phyloP scores from a whole-genome alignment of 1,139 yeast genomes.

The Blastobotrys raffinosifermentans region DNA sequence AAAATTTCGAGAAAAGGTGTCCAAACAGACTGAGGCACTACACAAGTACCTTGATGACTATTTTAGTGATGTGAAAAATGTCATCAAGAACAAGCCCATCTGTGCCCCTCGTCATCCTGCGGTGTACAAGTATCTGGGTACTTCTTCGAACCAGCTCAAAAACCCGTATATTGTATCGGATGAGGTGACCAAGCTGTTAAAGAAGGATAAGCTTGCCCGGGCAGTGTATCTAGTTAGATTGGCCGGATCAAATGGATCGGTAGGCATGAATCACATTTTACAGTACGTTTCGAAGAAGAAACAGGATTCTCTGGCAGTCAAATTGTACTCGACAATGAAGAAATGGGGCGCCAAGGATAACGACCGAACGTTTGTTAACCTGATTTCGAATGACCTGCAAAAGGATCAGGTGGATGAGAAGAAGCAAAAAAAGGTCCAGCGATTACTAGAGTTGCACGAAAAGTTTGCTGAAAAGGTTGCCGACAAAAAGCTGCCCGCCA shows the following conservation, averaged over 20 bases:
- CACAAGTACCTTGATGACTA: constrained; percentile 13
- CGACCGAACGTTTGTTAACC: constrained; percentile 7
- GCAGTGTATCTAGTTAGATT: constrained; percentile 18
- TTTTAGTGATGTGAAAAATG: constrained; percentile 14
- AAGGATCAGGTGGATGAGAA: constrained; percentile 1
- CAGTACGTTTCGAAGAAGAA: constrained; percentile 10
- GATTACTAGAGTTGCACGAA: constrained; percentile 9
- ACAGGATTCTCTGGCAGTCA: constrained; percentile 8
- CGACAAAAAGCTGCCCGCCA: constrained; percentile 4
- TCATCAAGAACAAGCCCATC: constrained; percentile 15
- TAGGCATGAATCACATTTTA: constrained; percentile 21
- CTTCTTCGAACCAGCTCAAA: constrained; percentile 14
- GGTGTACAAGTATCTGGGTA: constrained; percentile 18
- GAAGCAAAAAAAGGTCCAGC: constrained; percentile 12
- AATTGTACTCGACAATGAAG: constrained; percentile 12
- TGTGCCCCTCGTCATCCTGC: constrained; percentile 18
- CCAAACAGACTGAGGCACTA: constrained; percentile 2
- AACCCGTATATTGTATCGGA: constrained; percentile 19
- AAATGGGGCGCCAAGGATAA: constrained; percentile 20
- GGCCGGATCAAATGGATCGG: constrained; percentile 19
- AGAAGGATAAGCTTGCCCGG: constrained; percentile 14
- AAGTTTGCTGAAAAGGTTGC: constrained; percentile 6
- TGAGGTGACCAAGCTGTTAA: constrained; percentile 15
- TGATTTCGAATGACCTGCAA: not conserved
- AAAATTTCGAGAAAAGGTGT: not conserved